Evolutionary conservation across 1,284 basidiomycete species (phyloP).

Genomic region (Trametes sp.): DNA sequence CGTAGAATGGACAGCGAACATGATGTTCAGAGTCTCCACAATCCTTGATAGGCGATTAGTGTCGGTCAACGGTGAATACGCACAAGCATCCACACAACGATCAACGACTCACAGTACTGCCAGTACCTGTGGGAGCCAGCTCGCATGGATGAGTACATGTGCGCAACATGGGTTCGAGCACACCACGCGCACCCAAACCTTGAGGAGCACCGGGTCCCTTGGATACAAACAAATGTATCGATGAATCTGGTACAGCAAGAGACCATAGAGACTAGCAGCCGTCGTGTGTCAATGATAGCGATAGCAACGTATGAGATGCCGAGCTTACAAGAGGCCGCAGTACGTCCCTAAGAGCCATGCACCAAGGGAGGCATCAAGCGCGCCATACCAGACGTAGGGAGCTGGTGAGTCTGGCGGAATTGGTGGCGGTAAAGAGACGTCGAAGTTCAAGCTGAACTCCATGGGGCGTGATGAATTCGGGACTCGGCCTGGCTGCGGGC

Average conservation of each 20-base stretch:
- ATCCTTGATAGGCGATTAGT: not conserved
- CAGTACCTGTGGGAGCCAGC: not conserved
- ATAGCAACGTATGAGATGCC: not conserved
- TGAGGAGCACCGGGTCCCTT: constrained; percentile 5
- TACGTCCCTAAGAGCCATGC: not conserved
- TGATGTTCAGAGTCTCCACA: constrained; percentile 7
- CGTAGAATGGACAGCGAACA: constrained; percentile 8
- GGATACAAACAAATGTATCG: constrained; percentile 14
- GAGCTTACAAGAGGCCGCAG: not conserved
- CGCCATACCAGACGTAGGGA: not conserved
- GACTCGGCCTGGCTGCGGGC: not conserved
- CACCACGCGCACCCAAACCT: constrained; percentile 13
- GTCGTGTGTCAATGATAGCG: no score
- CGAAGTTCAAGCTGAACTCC: not conserved
- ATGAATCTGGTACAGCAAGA: constrained; percentile 7
- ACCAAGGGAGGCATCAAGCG: not conserved
- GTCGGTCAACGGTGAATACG: not conserved
- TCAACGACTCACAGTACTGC: not conserved
- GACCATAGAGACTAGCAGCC: not conserved
- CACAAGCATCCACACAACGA: not conserved
- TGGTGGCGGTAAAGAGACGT: not conserved
- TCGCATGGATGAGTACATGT: no score
- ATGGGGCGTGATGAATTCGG: not conserved
- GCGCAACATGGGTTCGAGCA: no score
- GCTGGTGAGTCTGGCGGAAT: not conserved